These are phyloP conservation scores for Cladosporium halotolerans DNA, from an alignment of 2,329 filamentous ascomycete genomes.

Conservation along the genomic window DNA sequence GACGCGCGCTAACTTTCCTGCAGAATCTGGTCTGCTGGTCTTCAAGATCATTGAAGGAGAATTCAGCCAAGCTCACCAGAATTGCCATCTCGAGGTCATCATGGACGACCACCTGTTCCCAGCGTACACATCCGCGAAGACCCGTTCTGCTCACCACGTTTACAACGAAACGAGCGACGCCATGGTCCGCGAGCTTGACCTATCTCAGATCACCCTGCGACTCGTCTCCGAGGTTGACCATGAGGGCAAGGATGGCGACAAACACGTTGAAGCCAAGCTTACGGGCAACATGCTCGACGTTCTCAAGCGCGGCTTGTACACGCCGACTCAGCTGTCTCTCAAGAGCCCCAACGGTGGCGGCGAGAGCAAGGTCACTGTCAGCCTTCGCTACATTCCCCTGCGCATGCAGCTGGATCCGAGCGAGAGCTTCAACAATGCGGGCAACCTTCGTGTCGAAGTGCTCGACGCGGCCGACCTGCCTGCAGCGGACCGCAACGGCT, in stretches of 20 bases:
- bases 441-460: slow-evolving; percentile 86
- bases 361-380: slow-evolving; percentile 76
- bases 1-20: slow-evolving; percentile 5
- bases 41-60: slow-evolving; percentile 92
- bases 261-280: slow-evolving; percentile 73
- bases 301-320: slow-evolving; percentile 76
- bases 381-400: slow-evolving; percentile 88
- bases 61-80: slow-evolving; percentile 57
- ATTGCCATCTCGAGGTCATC: slow-evolving; percentile 76
- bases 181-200: slow-evolving; percentile 94
- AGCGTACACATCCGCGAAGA: slow-evolving; percentile 74
- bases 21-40: slow-evolving; percentile 84
- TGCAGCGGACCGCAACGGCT: slow-evolving; percentile 89
- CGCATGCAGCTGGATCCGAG: slow-evolving; percentile 89
- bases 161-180: slow-evolving; percentile 93
- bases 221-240: slow-evolving; percentile 74
- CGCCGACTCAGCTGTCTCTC: slow-evolving; percentile 74
- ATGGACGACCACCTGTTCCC: slow-evolving; percentile 95
- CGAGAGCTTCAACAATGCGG: slow-evolving; percentile 99
- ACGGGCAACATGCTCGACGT: slow-evolving; percentile 80
- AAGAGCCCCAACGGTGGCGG: slow-evolving; percentile 76
- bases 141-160: slow-evolving; percentile 60
- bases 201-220: slow-evolving; percentile 84
- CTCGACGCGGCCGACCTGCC: slow-evolving; percentile 83
- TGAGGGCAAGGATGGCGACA: slow-evolving; percentile 60